Evolutionary conservation across 2,329 filamentous ascomycete species (phyloP).

Genomic region (Alternaria infectoria): DNA sequence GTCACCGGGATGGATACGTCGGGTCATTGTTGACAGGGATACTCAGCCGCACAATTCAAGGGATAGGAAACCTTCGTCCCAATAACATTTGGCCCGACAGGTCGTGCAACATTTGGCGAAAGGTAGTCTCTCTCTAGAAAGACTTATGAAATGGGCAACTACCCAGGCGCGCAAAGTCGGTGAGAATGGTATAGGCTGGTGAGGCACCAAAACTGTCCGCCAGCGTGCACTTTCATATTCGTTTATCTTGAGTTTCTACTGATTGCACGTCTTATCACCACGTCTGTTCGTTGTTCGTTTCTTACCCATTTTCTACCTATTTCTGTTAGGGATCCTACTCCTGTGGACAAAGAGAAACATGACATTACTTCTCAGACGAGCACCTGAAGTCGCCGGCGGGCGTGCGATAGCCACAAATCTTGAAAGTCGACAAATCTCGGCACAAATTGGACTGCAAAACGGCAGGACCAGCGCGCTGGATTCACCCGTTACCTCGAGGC

Average conservation of each 20-base stretch:
- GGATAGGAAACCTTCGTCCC: background rate
- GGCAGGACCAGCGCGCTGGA: background rate
- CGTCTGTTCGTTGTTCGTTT: no score
- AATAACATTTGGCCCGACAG: background rate
- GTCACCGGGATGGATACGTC: background rate
- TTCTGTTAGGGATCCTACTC: no score
- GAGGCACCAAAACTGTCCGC: no score
- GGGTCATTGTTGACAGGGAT: background rate
- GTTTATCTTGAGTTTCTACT: background rate
- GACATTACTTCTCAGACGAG: background rate
- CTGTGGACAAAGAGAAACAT: no score
- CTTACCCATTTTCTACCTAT: no score
- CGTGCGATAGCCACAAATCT: no score
- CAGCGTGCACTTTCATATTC: background rate
- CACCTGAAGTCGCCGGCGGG: no score
- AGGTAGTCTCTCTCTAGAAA: background rate
- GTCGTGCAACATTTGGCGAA: background rate
- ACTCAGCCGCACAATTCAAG: background rate
- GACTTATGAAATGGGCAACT: background rate
- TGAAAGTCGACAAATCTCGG: no score
- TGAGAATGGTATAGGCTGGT: background rate
- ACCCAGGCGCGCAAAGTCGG: background rate
- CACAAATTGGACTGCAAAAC: background rate
- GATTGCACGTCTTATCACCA: background rate
- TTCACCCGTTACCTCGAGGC: conserved; percentile 3